phyloP scores from a whole-genome alignment of 108 stramenopile genomes.

The Stephanodiscus triporus region DNA sequence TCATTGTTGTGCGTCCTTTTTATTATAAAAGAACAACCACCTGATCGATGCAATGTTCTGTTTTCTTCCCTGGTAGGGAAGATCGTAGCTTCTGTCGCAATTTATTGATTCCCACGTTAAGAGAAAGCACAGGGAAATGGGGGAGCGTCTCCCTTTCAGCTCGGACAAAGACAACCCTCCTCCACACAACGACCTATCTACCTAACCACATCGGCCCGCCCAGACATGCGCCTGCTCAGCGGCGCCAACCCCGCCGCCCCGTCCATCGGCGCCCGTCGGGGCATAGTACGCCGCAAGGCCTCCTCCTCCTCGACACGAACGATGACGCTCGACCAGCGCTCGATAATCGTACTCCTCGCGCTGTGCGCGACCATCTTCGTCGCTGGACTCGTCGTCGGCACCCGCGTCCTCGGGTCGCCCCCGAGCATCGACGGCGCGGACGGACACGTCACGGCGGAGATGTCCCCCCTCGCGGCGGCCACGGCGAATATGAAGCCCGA shows the following conservation, averaged over 20 bases:
- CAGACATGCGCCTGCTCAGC: neutral
- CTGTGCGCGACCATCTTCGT: conserved; percentile 30
- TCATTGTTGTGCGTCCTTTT: neutral
- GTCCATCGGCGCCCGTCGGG: conserved; percentile 22
- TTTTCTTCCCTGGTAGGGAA: no score
- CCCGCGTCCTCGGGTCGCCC: conserved; percentile 23
- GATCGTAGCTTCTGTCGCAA: no score
- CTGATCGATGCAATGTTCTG: no score
- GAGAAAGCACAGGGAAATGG: no score
- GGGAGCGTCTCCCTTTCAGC: no score
- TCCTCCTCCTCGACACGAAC: neutral
- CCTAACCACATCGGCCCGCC: no score
- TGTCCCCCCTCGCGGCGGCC: conserved; percentile 32
- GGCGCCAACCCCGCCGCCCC: neutral
- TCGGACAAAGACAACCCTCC: no score
- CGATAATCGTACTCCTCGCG: conserved; percentile 23
- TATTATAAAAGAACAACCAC: no score
- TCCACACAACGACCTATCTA: no score
- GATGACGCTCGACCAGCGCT: conserved; percentile 23
- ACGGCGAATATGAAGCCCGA: conserved; percentile 23
- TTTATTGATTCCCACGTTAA: no score
- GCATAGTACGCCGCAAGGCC: conserved; percentile 2
- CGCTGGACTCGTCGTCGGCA: conserved; percentile 34
- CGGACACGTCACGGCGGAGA: conserved; percentile 4
- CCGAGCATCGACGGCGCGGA: neutral